Conservation (phyloP, 305 asterid species). For the Solanum hybrid region DNA sequence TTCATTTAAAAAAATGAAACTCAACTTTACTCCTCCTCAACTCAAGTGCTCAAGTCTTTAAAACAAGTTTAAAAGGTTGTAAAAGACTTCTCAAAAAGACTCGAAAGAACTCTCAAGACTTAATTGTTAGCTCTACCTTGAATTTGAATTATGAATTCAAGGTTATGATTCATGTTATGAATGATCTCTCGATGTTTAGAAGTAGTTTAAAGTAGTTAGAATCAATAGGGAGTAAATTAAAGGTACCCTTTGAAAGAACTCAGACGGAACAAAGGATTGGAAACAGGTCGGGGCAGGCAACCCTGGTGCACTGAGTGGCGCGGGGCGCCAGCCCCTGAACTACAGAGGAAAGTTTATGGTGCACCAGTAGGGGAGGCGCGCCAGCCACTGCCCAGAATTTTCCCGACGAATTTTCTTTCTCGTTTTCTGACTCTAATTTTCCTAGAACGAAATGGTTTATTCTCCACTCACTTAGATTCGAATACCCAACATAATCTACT, state of each 20-base stretch:
- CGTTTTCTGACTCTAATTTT: background rate
- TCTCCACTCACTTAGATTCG: background rate
- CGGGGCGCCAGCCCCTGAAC: background rate
- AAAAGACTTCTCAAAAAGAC: background rate
- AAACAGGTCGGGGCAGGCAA: background rate
- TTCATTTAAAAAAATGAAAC: background rate
- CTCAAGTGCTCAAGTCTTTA: background rate
- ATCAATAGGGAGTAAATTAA: background rate
- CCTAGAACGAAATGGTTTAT: background rate
- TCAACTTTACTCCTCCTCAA: background rate
- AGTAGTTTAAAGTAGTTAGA: background rate
- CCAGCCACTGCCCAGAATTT: background rate
- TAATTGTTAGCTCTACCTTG: background rate
- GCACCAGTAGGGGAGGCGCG: background rate
- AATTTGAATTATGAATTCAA: no score
- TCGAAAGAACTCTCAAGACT: background rate
- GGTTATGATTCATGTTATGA: background rate
- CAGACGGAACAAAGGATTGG: background rate
- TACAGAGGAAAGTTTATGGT: background rate
- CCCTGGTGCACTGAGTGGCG: background rate
- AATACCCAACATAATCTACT: background rate
- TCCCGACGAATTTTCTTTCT: background rate
- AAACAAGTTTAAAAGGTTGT: background rate
- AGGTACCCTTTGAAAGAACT: background rate
- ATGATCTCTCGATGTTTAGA: background rate